Base-by-base conservation (phyloP, 805 yeast species). In the Wickerhamomyces chambardii region DNA sequence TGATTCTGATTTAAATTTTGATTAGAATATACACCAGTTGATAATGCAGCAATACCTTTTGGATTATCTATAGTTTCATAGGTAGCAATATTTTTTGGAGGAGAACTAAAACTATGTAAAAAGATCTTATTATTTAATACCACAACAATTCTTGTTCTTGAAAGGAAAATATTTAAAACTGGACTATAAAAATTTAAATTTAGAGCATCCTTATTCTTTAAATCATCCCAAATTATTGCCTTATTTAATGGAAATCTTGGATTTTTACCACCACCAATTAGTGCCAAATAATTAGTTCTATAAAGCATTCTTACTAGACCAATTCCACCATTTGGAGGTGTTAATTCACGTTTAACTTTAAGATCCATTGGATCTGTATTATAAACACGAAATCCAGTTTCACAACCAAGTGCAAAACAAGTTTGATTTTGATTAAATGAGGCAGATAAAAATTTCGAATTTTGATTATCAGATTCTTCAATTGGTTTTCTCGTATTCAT, bases 151-250 rank as follows among this genome's bases (percentile, higher is more conserved):
- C 86, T 63, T 11, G 80, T 73, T 37, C 95, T 66, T 10, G 95
- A 82, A 28, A 90, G 57, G 28, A 80, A 68, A 9, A 85, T 86
- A 43, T 81, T 77, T 32, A 82, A 61, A 4, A 90, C 79, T 0
- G 90, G 84, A 31, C 78, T 73, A 65, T 72, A 69, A 52, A 89
- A 86, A 53, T 84, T 92, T 39, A 92, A 59, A 27, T 71, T 70
- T 15, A 85, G 64, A 4, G 89, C 81, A 21, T 78, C 78, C 44
- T 77, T 78, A 42, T 79, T 71, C 56, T 84, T 84, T 40, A 84
- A 57, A 54, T 90, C 97, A 58, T 90, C 97, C 95, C 96, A 92
- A 15, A 90, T 78, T 26, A 86, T 70, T 28, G 87, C 72, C 54
- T 83, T 84, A 59, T 84, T 85, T 45, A 74, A 67, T 1, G 95